These are phyloP conservation scores for Xylariales sp. DNA, from an alignment of 2,329 filamentous ascomycete species.

Conservation along the genomic window DNA sequence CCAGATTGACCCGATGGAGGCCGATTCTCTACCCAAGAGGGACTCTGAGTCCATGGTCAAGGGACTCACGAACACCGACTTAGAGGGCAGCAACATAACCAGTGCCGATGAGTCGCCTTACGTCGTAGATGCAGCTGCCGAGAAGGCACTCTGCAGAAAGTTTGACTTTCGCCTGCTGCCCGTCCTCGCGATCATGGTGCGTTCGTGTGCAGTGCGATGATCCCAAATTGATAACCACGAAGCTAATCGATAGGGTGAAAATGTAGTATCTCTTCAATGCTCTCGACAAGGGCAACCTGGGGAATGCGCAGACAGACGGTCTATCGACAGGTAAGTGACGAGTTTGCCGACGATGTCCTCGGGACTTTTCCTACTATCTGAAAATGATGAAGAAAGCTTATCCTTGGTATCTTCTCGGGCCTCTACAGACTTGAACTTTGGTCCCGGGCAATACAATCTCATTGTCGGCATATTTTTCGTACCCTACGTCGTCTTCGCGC, in stretches of 20 bases:
- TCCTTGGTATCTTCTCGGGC: too few relatives aligned
- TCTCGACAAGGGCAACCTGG: constrained; percentile 47
- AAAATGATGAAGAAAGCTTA: too few relatives aligned
- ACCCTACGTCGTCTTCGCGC: constrained; percentile 67
- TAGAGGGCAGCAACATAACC: constrained; percentile 21
- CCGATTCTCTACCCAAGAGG: not conserved
- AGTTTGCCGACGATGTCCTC: not conserved
- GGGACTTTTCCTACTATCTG: too few relatives aligned
- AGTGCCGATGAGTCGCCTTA: constrained; percentile 27
- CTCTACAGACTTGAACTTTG: constrained; percentile 54
- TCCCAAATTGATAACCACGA: too few relatives aligned
- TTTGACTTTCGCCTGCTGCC: constrained; percentile 51
- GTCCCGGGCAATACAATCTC: constrained; percentile 61
- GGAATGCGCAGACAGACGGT: constrained; percentile 54
- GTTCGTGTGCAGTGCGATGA: too few relatives aligned
- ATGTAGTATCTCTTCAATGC: constrained; percentile 38
- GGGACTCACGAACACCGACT: constrained; percentile 9
- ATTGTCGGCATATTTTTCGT: constrained; percentile 69
- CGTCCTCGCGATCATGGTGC: constrained; percentile 47
- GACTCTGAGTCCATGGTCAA: not conserved
- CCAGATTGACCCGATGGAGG: not conserved
- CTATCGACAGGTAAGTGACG: constrained; percentile 13
- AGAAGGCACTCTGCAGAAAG: constrained; percentile 47
- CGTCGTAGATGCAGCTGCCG: constrained; percentile 36
- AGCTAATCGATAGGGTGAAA: too few relatives aligned